Evolutionary conservation across 495 filamentous ascomycete species (phyloP).

Genomic region (Podospora appendiculata): DNA sequence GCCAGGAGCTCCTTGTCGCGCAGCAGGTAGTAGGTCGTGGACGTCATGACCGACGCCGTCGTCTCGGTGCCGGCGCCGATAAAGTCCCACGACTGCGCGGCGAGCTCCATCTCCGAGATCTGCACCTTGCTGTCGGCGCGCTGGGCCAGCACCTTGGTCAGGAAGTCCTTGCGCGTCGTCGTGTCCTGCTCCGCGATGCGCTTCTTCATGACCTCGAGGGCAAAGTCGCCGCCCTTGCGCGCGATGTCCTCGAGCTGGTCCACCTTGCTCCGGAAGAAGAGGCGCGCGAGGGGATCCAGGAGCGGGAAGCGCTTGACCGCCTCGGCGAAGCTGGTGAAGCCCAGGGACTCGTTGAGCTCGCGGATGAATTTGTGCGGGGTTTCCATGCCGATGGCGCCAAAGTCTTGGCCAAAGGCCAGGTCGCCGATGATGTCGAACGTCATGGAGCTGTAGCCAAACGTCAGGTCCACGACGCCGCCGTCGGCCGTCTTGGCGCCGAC

Average conservation of each 20-base stretch:
- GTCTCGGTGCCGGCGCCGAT: slow-evolving; percentile 44
- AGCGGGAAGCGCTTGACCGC: too few relatives aligned
- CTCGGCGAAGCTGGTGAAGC: too few relatives aligned
- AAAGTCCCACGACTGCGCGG: slow-evolving; percentile 18
- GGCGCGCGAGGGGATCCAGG: too few relatives aligned
- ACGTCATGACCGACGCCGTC: slow-evolving; percentile 36
- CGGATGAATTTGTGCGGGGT: too few relatives aligned
- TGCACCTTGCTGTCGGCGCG: neutral
- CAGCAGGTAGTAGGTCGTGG: slow-evolving; percentile 30
- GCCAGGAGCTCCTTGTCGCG: too few relatives aligned
- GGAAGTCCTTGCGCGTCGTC: neutral
- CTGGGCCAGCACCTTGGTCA: neutral
- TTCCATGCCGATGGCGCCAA: neutral
- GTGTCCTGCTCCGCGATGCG: too few relatives aligned
- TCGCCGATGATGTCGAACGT: neutral
- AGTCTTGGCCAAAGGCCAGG: neutral
- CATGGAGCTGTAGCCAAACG: neutral
- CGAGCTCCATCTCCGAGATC: slow-evolving; percentile 5
- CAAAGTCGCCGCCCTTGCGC: too few relatives aligned
- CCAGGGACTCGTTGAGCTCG: too few relatives aligned
- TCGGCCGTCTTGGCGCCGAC: neutral
- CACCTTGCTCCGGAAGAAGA: too few relatives aligned
- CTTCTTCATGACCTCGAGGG: too few relatives aligned
- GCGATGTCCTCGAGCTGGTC: too few relatives aligned
- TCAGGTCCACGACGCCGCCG: neutral